A percentile compares a stretch with the other conserved stretches of the same genome.
Evolutionary conservation across 331 rosid species (phyloP).

Genomic region (Acacia concinna): DNA sequence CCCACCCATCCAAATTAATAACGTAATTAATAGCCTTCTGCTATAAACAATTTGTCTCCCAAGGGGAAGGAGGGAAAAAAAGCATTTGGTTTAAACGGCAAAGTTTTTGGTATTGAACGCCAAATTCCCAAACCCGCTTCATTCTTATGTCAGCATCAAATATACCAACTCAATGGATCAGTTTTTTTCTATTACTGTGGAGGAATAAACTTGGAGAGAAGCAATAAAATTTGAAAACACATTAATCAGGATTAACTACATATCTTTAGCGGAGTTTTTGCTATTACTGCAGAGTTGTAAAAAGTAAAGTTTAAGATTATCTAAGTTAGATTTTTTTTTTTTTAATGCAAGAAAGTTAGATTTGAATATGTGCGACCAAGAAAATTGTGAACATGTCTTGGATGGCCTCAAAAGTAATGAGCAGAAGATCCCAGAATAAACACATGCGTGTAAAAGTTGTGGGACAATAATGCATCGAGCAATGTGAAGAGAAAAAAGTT

Average conservation of each 20-base stretch:
- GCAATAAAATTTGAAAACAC: neutral
- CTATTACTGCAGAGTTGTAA: neutral
- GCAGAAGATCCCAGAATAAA: neutral
- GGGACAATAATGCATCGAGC: neutral
- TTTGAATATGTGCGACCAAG: neutral
- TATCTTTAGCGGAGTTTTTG: neutral
- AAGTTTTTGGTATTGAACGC: neutral
- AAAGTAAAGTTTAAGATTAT: neutral
- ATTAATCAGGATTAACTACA: neutral
- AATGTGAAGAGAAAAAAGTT: slow-evolving; percentile 4
- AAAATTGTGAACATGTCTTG: neutral
- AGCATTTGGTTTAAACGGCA: neutral
- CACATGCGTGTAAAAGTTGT: neutral
- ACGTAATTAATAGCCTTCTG: neutral
- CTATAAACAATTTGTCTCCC: neutral
- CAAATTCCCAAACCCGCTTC: neutral
- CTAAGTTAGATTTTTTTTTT: neutral
- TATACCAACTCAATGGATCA: neutral
- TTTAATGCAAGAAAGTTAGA: neutral
- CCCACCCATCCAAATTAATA: neutral
- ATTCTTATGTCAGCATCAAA: neutral
- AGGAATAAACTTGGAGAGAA: neutral
- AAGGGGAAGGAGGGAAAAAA: neutral
- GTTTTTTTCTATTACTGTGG: neutral
- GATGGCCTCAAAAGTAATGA: neutral